A percentile compares a stretch with the other conserved stretches of the same genome.
These are phyloP conservation scores for Podospora appendiculata DNA, from an alignment of 495 filamentous ascomycete species.

Conservation along the genomic window DNA sequence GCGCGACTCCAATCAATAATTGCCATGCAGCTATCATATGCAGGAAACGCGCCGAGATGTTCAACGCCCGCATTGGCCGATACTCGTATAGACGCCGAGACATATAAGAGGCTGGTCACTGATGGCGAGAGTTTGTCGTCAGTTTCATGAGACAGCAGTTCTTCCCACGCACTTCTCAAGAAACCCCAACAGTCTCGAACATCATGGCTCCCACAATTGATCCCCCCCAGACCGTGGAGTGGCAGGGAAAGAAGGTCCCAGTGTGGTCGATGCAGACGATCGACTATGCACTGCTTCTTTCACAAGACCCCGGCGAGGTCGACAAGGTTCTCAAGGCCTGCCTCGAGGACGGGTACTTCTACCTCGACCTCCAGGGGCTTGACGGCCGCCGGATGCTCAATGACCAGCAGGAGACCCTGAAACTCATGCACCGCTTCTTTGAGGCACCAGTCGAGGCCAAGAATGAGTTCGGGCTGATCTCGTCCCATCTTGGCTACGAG, in stretches of 20 bases:
- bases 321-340: slow-evolving; percentile 42
- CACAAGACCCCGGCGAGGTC: slow-evolving; percentile 38
- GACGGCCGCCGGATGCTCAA: slow-evolving; percentile 39
- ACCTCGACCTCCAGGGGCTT: slow-evolving; percentile 43
- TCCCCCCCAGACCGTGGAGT: slow-evolving; percentile 35
- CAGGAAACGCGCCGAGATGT: too few relatives aligned
- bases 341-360: slow-evolving; percentile 47
- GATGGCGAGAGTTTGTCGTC: too few relatives aligned
- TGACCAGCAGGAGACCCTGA: slow-evolving; percentile 38
- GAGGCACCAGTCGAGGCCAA: slow-evolving; percentile 38
- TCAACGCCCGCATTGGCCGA: too few relatives aligned
- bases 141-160: too few relatives aligned
- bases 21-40: too few relatives aligned
- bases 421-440: slow-evolving; percentile 47
- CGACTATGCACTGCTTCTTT: slow-evolving; percentile 39
- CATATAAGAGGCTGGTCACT: too few relatives aligned
- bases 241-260: slow-evolving; percentile 44
- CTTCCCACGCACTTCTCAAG: too few relatives aligned
- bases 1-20: too few relatives aligned
- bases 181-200: too few relatives aligned
- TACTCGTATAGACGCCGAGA: too few relatives aligned
- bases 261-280: slow-evolving; percentile 43
- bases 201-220: slow-evolving; percentile 34
- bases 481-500: slow-evolving; percentile 43
- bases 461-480: slow-evolving; percentile 41